Base-by-base conservation (phyloP, 768 basidiomycete species). In the Pulveroboletus ravenelii region DNA sequence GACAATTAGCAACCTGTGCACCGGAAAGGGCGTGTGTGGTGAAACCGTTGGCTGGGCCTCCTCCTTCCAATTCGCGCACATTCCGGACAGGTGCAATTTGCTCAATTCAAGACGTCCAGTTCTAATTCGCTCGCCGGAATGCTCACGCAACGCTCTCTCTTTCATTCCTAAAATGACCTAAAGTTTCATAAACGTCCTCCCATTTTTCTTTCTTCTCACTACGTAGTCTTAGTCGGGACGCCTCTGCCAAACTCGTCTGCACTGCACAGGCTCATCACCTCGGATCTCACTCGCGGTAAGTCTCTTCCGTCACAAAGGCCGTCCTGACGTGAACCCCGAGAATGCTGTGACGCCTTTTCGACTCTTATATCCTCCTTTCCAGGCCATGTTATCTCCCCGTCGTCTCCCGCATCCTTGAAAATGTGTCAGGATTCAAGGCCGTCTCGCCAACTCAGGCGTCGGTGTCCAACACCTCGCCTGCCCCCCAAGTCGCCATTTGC, bases 111-210 rank as follows among this genome's bases (percentile, higher is more conserved):
- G 25, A 27, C 12, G 12, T 12, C 23, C 45, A 15, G 20, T 17
- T 38, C 50, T 51, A 10, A 45, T 48, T 47, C 32, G 47, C 44
- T 48, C 51, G 30, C 50, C 14, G 50, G 40, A 51, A 52, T 35
- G 53, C 45, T 54, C 53, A 55, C 53, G 41, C 41, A 55, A 43
- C 41, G 5, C 54, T 46, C 48, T 46, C 47, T 53, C 62, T 50
- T 66, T 68, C 45, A 64, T 68, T 68, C 64, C 65, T 57, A 60
- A 68, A 62, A 52, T 46, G 58, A 58, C 49, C 56, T 61, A 66
- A 60, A 65, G 67, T 67, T 67, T 67, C 66, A 67, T 69, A 57
- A 64, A 55, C 42, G 23, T 23, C 42, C 37, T 56, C 36, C 35
- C 41, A 55, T 41, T 20, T 41, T 35, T 34, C 46, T 47, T 48